Percentiles rank a stretch among this genome's conserved stretches.
These are phyloP conservation scores for Auricularia sp. DNA, from an alignment of 768 basidiomycete species.

Conservation along the genomic window DNA sequence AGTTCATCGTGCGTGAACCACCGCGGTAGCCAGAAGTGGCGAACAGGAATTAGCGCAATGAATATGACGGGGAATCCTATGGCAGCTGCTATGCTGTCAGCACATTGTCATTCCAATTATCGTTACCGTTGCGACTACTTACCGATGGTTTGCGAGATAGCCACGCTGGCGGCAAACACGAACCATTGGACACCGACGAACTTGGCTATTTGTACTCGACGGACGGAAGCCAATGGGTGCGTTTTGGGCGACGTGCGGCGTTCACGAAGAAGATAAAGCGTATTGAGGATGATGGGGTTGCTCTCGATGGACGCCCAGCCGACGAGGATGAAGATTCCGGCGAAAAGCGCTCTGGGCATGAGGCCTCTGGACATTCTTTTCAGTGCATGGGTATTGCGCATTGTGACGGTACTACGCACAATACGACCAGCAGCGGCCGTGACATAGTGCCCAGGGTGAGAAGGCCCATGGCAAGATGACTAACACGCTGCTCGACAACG, in stretches of 20 bases:
- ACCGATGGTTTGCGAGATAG: slow-evolving; percentile 2
- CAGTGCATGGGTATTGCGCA: too few relatives aligned
- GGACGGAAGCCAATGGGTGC: not conserved
- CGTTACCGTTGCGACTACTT: not conserved
- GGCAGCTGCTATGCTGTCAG: not conserved
- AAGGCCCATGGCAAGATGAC: slow-evolving; percentile 28
- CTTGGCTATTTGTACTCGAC: not conserved
- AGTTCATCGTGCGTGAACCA: not conserved
- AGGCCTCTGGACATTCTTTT: not conserved
- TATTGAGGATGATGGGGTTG: slow-evolving; percentile 2
- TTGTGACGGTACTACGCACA: too few relatives aligned
- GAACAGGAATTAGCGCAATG: not conserved
- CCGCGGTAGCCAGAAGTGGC: not conserved
- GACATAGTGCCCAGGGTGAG: slow-evolving; percentile 3
- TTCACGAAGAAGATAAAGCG: slow-evolving; percentile 1
- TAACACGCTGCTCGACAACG: slow-evolving; percentile 34
- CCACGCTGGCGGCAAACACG: not conserved
- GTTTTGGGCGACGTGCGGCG: not conserved
- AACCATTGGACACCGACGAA: not conserved
- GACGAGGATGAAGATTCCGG: slow-evolving; percentile 3
- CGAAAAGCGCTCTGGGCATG: slow-evolving; percentile 3
- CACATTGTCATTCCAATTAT: too few relatives aligned
- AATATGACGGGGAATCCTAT: slow-evolving; percentile 3
- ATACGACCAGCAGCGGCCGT: not conserved
- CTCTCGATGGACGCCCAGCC: slow-evolving; percentile 2